phyloP scores from a whole-genome alignment of 2,329 filamentous ascomycete genomes.

The Triangularia verruculosa region DNA sequence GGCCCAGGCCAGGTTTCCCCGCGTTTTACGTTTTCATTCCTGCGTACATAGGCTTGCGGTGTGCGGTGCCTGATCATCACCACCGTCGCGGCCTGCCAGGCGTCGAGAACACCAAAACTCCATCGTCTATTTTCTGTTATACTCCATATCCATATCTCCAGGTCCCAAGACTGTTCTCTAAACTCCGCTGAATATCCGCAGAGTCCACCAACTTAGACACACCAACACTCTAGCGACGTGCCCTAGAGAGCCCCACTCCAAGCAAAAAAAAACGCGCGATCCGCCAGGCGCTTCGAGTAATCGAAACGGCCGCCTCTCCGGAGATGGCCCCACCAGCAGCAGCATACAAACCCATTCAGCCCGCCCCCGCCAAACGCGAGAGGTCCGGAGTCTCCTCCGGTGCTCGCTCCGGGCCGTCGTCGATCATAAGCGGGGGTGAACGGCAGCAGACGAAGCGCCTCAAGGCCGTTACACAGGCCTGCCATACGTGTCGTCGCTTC shows the following conservation, averaged over 20 bases:
- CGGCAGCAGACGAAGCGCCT: constrained; percentile 18
- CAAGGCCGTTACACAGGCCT: constrained; percentile 31
- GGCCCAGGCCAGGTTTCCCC: not conserved
- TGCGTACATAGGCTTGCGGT: not conserved
- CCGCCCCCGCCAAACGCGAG: constrained; percentile 17
- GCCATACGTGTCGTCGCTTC: constrained; percentile 30
- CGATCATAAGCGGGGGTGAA: not conserved
- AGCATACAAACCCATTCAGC: constrained; percentile 20
- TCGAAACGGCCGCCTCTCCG: not conserved
- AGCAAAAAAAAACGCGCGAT: not conserved
- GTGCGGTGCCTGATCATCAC: not conserved
- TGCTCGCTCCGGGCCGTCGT: not conserved
- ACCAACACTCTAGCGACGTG: not conserved
- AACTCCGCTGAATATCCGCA: not conserved
- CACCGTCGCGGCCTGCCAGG: not conserved
- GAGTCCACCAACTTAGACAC: not conserved
- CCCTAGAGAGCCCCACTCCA: not conserved
- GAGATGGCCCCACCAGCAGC: constrained; percentile 15
- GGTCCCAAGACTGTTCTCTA: too few relatives aligned
- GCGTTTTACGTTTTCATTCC: not conserved
- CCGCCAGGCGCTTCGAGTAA: not conserved
- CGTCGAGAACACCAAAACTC: not conserved
- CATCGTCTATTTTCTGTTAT: not conserved
- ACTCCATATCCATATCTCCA: not conserved
- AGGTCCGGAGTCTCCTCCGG: constrained; percentile 13